Evolutionary conservation across 345 rosid species (phyloP).

Genomic region (Corymbia maculata): DNA sequence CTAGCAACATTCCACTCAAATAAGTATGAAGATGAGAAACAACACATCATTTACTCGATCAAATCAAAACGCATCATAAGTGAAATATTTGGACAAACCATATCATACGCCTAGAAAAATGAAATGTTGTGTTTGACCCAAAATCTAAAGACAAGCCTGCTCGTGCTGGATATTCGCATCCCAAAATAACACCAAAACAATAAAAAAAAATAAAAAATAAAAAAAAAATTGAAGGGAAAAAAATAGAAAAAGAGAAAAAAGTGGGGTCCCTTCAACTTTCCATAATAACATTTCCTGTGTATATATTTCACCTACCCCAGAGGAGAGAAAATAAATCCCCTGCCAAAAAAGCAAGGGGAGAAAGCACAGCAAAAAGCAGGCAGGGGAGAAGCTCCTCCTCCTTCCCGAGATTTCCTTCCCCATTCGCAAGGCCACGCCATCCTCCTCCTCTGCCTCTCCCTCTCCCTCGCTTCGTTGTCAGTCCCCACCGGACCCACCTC

Average conservation of each 20-base stretch:
- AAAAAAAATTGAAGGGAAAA: background rate
- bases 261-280: background rate
- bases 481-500: background rate
- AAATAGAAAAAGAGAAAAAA: background rate
- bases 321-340: background rate
- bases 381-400: background rate
- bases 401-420: background rate
- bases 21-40: fast-evolving
- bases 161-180: background rate
- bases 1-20: fast-evolving
- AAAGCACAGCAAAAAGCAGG: background rate
- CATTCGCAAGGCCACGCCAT: background rate
- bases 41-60: background rate
- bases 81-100: background rate
- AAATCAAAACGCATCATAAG: background rate
- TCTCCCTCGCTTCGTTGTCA: background rate
- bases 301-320: background rate
- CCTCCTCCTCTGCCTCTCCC: background rate
- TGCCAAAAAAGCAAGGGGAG: background rate
- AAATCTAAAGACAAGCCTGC: background rate
- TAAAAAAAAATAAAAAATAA: too few relatives aligned
- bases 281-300: background rate
- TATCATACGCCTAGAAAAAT: too few relatives aligned
- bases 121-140: background rate
- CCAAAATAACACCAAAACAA: background rate